A percentile compares a stretch with the other conserved stretches of the same genome.
These are phyloP conservation scores for Sporothrix pallida DNA, from an alignment of 2,329 filamentous ascomycete genomes.

Conservation along the genomic window DNA sequence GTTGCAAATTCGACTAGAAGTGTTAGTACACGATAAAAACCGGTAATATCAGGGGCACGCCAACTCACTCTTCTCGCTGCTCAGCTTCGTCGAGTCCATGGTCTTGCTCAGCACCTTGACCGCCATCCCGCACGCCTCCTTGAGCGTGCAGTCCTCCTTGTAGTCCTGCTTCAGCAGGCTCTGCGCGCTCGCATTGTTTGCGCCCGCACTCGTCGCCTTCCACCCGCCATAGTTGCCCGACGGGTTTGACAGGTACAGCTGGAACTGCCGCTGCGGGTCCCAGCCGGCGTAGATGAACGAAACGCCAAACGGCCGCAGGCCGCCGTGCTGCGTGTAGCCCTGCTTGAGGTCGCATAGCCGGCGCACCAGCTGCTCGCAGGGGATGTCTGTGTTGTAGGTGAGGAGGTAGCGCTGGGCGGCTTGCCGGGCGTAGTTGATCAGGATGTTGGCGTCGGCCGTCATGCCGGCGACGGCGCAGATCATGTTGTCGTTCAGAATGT, in stretches of 20 bases:
- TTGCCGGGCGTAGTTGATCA: constrained; percentile 99
- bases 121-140: constrained; percentile 95
- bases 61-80: constrained; percentile 94
- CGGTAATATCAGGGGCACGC: not conserved
- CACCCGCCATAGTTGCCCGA: constrained; percentile 98
- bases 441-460: constrained; percentile 99
- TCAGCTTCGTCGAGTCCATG: constrained; percentile 98
- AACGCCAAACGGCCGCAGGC: constrained; percentile 95
- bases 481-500: constrained; percentile 99
- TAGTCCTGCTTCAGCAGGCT: constrained; percentile 99
- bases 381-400: constrained; percentile 99
- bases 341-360: constrained; percentile 97
- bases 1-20: constrained; percentile 91
- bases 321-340: constrained; percentile 98
- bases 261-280: constrained; percentile 94
- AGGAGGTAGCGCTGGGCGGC: constrained; percentile 96
- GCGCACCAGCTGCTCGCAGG: constrained; percentile 97
- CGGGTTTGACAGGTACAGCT: constrained; percentile 98
- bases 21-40: not conserved
- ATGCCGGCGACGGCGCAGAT: constrained; percentile 99
- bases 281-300: constrained; percentile 99
- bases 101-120: constrained; percentile 99
- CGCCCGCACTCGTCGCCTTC: constrained; percentile 97
- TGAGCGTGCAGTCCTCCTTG: constrained; percentile 95
- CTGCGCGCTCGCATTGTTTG: constrained; percentile 97